Percentiles rank a stretch among this genome's conserved stretches.
phyloP scores from a whole-genome alignment of 108 stramenopile genomes.

The Fistulifera solaris region DNA sequence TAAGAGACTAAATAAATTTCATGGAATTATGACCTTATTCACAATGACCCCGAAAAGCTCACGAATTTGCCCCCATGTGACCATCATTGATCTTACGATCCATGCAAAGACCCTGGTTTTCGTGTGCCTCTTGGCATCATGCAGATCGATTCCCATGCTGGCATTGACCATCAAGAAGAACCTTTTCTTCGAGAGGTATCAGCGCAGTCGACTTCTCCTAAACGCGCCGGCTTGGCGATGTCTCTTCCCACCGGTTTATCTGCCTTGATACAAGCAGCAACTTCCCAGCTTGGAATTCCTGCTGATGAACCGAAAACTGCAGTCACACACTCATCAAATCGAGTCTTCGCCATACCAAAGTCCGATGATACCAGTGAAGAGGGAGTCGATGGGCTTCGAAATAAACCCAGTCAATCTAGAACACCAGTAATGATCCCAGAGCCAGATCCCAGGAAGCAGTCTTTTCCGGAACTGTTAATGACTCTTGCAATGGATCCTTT shows the following conservation, averaged over 20 bases:
- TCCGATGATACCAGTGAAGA: not conserved
- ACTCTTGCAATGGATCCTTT: slow-evolving; percentile 26
- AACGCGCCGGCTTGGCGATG: too few species aligned
- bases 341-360: not conserved
- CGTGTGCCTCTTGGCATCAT: too few species aligned
- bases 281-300: slow-evolving; percentile 29
- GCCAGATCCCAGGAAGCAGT: slow-evolving; percentile 4
- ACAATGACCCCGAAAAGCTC: too few species aligned
- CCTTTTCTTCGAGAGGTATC: too few species aligned
- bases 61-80: too few species aligned
- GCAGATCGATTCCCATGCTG: too few species aligned
- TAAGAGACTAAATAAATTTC: too few species aligned
- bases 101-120: too few species aligned
- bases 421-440: slow-evolving; percentile 9
- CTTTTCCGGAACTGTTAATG: slow-evolving; percentile 37
- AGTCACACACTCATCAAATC: not conserved
- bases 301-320: slow-evolving; percentile 7
- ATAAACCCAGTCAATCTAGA: not conserved
- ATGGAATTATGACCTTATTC: too few species aligned
- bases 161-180: too few species aligned
- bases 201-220: too few species aligned
- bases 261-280: slow-evolving; percentile 44
- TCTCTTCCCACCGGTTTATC: slow-evolving; percentile 24
- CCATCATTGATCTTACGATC: too few species aligned
- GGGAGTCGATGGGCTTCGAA: not conserved